These are phyloP conservation scores for Thermomyces lanuginosus DNA, from an alignment of 2,329 filamentous ascomycete species.

Conservation along the genomic window DNA sequence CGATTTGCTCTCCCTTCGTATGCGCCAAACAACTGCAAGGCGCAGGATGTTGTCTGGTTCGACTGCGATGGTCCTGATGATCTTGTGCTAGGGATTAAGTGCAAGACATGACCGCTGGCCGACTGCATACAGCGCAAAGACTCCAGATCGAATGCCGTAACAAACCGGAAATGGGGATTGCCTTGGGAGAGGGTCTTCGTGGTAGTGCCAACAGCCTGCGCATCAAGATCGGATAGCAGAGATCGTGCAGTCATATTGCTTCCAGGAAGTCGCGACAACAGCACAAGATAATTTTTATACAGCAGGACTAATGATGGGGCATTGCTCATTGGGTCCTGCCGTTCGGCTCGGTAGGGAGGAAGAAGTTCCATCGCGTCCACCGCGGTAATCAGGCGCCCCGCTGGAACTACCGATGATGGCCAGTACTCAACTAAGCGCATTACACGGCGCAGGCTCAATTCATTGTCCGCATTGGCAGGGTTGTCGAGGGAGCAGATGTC, in stretches of 20 bases:
- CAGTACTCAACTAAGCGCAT: conserved; percentile 62
- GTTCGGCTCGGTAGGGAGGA: conserved; percentile 48
- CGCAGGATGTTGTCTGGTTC: conserved; percentile 36
- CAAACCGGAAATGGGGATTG: conserved; percentile 51
- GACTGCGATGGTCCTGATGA: conserved; percentile 10
- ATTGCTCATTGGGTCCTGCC: conserved; percentile 28
- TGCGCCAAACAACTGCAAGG: conserved; percentile 54
- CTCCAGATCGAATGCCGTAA: conserved; percentile 52
- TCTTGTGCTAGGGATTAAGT: conserved; percentile 17
- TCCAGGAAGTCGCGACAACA: conserved; percentile 54
- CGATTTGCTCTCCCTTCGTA: conserved; percentile 65
- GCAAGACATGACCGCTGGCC: conserved; percentile 22
- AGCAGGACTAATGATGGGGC: conserved; percentile 57
- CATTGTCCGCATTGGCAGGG: conserved; percentile 47
- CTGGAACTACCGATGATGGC: conserved; percentile 54
- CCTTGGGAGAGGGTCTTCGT: conserved; percentile 12
- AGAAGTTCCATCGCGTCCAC: conserved; percentile 63
- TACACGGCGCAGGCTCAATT: conserved; percentile 56
- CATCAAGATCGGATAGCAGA: conserved; percentile 70
- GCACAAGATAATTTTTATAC: conserved; percentile 65
- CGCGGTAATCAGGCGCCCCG: conserved; percentile 64
- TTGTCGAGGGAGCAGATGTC: conserved; percentile 92
- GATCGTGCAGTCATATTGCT: conserved; percentile 55
- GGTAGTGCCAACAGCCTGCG: conserved; percentile 44
- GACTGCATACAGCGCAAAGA: conserved; percentile 51